A percentile compares a stretch with the other conserved stretches of the same genome.
These are phyloP conservation scores for Talaromyces sp. DNA, from an alignment of 2,329 filamentous ascomycete species.

Conservation along the genomic window DNA sequence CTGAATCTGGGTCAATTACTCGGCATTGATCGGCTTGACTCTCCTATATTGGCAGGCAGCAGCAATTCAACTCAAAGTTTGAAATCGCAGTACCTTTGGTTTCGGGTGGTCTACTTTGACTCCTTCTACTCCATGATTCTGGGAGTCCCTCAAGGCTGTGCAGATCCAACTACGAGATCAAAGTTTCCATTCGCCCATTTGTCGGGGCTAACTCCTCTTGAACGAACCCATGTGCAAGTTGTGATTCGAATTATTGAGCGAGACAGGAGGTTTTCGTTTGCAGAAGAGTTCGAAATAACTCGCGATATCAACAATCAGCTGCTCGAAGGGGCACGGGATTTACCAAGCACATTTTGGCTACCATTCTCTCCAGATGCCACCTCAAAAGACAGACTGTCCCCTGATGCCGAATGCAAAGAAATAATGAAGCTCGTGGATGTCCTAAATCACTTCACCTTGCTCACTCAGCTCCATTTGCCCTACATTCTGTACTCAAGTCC, in stretches of 20 bases:
- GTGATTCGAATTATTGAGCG: conserved; percentile 46
- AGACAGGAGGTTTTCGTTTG: conserved; percentile 26
- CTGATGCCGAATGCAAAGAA: background rate
- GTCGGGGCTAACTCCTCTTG: conserved; percentile 38
- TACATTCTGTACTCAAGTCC: background rate
- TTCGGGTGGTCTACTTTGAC: conserved; percentile 35
- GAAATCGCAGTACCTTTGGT: conserved; percentile 25
- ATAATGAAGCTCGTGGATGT: background rate
- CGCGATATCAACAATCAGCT: conserved; percentile 4
- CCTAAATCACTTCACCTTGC: background rate
- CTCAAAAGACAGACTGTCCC: background rate
- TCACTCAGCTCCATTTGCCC: conserved; percentile 6
- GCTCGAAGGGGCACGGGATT: background rate
- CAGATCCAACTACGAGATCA: conserved; percentile 35
- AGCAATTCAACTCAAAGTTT: background rate
- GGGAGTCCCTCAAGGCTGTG: conserved; percentile 32
- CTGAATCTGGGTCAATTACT: background rate
- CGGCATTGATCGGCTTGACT: background rate
- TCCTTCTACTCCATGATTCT: conserved; percentile 39
- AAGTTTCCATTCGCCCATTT: conserved; percentile 42
- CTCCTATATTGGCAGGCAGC: background rate
- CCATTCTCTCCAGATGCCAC: background rate
- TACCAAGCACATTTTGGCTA: conserved; percentile 1
- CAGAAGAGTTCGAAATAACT: background rate
- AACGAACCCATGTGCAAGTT: conserved; percentile 42